These are phyloP conservation scores for Gardenia jasminoides DNA, from an alignment of 257 asterid genomes.

Conservation along the genomic window DNA sequence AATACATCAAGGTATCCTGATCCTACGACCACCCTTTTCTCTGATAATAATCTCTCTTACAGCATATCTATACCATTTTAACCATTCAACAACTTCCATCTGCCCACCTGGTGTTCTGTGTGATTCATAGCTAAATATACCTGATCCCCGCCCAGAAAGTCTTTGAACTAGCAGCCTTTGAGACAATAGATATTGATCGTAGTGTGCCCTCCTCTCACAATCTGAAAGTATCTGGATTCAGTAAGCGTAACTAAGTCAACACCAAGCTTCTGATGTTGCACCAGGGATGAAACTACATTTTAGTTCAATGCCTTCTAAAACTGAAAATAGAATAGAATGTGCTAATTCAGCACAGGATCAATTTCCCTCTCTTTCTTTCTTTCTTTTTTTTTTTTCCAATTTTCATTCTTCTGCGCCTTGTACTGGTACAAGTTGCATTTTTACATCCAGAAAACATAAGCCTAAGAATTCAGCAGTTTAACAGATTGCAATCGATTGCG, in stretches of 20 bases:
- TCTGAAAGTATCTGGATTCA: conserved; percentile 81
- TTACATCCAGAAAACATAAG: background rate
- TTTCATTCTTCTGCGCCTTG: background rate
- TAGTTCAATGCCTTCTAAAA: background rate
- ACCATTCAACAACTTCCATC: conserved; percentile 96
- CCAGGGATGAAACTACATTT: background rate
- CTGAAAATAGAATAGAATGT: background rate
- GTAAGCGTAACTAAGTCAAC: conserved; percentile 15
- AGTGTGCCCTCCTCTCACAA: conserved; percentile 75
- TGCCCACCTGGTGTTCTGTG: conserved; percentile 34
- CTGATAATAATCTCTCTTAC: conserved; percentile 72
- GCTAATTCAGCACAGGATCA: too few relatives aligned
- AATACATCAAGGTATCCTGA: conserved; percentile 79
- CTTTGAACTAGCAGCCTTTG: conserved; percentile 38
- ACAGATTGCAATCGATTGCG: background rate
- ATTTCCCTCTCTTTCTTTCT: background rate
- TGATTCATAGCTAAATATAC: conserved; percentile 46
- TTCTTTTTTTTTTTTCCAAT: background rate
- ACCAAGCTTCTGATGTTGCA: background rate
- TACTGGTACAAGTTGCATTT: background rate
- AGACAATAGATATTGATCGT: conserved; percentile 61
- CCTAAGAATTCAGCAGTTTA: background rate
- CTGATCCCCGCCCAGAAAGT: conserved; percentile 41
- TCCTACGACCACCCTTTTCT: conserved; percentile 76
- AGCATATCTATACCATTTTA: conserved; percentile 82